Percentiles rank a stretch among this genome's conserved stretches.
These are phyloP conservation scores for Diaporthe humulicola DNA, from an alignment of 2,329 filamentous ascomycete genomes.

Conservation along the genomic window DNA sequence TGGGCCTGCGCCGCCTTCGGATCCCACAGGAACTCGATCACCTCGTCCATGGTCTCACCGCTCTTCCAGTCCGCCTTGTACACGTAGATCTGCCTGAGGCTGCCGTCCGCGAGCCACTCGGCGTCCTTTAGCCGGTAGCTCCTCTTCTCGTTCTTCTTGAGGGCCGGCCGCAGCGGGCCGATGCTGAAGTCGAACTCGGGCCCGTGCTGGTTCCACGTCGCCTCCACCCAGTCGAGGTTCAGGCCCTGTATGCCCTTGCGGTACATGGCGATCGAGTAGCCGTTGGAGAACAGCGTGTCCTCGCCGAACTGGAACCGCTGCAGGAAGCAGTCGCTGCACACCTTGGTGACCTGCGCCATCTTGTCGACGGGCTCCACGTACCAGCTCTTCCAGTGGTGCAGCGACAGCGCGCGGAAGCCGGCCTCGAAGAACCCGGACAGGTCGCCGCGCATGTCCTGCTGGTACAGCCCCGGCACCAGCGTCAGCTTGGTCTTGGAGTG, in stretches of 20 bases:
- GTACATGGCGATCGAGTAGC: slow-evolving; percentile 69
- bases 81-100: slow-evolving; percentile 68
- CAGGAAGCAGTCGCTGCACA: slow-evolving; percentile 72
- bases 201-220: slow-evolving; percentile 64
- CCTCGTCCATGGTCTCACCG: slow-evolving; percentile 59
- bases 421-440: slow-evolving; percentile 72
- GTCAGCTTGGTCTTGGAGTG: slow-evolving; percentile 68
- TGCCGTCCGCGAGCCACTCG: slow-evolving; percentile 52
- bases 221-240: slow-evolving; percentile 61
- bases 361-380: slow-evolving; percentile 64
- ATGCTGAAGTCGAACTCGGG: slow-evolving; percentile 66
- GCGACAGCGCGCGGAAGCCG: slow-evolving; percentile 64
- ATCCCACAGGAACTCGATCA: slow-evolving; percentile 63
- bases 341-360: slow-evolving; percentile 60
- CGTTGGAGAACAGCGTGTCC: slow-evolving; percentile 69
- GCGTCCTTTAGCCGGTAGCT: slow-evolving; percentile 63
- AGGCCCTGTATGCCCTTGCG: slow-evolving; percentile 49
- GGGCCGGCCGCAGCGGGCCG: slow-evolving; percentile 60
- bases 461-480: slow-evolving; percentile 66
- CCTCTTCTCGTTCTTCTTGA: slow-evolving; percentile 59
- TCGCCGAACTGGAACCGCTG: slow-evolving; percentile 65
- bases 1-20: no score
- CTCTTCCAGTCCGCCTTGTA: slow-evolving; percentile 55
- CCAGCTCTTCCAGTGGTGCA: slow-evolving; percentile 76
- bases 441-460: slow-evolving; percentile 69